phyloP scores from a whole-genome alignment of 495 filamentous ascomycete species.

The Corynascus novoguineensis region DNA sequence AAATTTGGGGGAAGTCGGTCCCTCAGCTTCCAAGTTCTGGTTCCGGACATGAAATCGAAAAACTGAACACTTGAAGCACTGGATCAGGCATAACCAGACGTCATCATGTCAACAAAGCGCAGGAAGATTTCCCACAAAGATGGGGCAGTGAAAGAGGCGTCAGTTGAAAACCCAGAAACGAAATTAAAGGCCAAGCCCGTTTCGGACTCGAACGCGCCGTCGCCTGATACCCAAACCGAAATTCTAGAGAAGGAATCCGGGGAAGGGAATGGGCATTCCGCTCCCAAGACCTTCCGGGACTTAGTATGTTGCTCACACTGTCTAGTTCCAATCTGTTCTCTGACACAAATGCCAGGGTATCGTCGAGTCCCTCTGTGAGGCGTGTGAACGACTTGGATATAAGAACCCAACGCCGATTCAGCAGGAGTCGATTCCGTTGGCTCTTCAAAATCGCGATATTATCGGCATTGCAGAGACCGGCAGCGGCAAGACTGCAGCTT shows the following conservation, averaged over 20 bases:
- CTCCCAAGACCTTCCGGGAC: slow-evolving; percentile 69
- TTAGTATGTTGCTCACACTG: slow-evolving; percentile 33
- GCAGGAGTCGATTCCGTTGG: slow-evolving; percentile 67
- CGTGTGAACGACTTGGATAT: slow-evolving; percentile 74
- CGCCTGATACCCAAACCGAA: slow-evolving; percentile 17
- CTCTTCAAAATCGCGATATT: slow-evolving; percentile 74
- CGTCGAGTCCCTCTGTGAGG: slow-evolving; percentile 80
- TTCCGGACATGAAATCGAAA: neutral
- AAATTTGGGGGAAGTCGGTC: slow-evolving; percentile 14
- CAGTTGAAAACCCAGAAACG: slow-evolving; percentile 6
- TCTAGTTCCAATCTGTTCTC: neutral
- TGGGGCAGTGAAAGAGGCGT: slow-evolving; percentile 2
- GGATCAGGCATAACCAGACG: neutral
- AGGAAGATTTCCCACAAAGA: slow-evolving; percentile 22
- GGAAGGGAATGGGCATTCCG: slow-evolving; percentile 20
- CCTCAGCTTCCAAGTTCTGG: neutral
- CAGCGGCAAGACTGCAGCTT: slow-evolving; percentile 87
- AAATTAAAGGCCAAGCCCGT: neutral
- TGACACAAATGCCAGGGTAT: slow-evolving; percentile 51
- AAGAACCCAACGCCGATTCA: slow-evolving; percentile 81
- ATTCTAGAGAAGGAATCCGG: slow-evolving; percentile 21
- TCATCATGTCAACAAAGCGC: slow-evolving; percentile 27
- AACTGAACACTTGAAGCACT: neutral
- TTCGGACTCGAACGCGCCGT: slow-evolving; percentile 6
- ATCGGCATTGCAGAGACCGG: slow-evolving; percentile 95